Percentiles rank a stretch among this genome's conserved stretches.
Conservation (phyloP, 257 asterid species). For the Solanum verrucosum region DNA sequence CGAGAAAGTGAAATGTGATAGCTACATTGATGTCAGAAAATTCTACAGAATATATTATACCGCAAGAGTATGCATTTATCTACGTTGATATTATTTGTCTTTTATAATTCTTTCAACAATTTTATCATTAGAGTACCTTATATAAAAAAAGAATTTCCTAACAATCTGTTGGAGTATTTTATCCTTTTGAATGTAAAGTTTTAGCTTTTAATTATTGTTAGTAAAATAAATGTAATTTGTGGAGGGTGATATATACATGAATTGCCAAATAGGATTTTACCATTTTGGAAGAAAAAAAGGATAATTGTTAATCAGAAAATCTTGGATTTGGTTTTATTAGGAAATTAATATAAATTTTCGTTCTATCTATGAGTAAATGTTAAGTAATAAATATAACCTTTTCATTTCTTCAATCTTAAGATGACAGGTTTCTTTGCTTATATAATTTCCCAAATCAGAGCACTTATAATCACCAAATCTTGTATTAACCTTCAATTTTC, state of each 20-base stretch:
- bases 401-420: slow-evolving; percentile 15
- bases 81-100: too few relatives aligned
- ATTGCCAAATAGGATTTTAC: not conserved
- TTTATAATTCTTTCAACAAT: not conserved
- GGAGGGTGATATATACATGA: not conserved
- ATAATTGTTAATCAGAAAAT: not conserved
- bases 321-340: not conserved
- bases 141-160: too few relatives aligned
- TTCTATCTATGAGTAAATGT: not conserved
- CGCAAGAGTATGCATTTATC: not conserved
- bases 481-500: not conserved
- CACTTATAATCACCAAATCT: not conserved
- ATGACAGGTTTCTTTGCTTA: not conserved
- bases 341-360: not conserved
- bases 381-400: not conserved
- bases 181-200: not conserved
- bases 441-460: not conserved
- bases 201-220: not conserved
- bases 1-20: not conserved
- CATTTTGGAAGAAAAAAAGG: not conserved
- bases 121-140: not conserved
- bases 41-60: too few relatives aligned
- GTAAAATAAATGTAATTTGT: not conserved
- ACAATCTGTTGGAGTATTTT: not conserved
- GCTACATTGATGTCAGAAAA: too few relatives aligned